Evolutionary conservation across 495 filamentous ascomycete species (phyloP), one percentile per base, ranked within the genome.

Genomic region (Daldinia bambusicola): DNA sequence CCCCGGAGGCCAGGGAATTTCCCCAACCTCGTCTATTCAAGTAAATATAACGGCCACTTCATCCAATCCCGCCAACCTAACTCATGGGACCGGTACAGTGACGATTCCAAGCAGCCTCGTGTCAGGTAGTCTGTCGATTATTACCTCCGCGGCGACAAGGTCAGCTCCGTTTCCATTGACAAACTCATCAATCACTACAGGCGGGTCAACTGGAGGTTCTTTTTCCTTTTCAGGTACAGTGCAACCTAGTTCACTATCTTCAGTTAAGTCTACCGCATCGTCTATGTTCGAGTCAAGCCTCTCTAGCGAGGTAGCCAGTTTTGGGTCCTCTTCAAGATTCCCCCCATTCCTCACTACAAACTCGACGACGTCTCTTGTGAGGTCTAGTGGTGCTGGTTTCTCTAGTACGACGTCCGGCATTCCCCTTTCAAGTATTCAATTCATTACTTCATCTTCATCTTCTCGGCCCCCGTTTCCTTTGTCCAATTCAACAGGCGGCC

Each of bases 111-210:
- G 45, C 30, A 45, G 43, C 52, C 14, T n/a, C n/a, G 13, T 57
- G 4, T 34, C 50, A 7, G 14, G 57, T 48, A 53, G 50, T 31
- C 30, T 64, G 4, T 56, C 61, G 13, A 20, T 32, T 20, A 53
- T 52, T n/a, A 32, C 36, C 30, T 63, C 59, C n/a, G 13, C 38
- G 13, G 18, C 16, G 7, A 52, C 69, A 4, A 34, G 52, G 30
- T 57, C 72, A 48, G 57, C 66, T 58, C 56, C 69, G 9, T 72
- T 52, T 56, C 61, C 67, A 13, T 55, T 76, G 14, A 66, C 67
- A 1, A 79, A 77, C 30, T 75, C 75, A 18, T 70, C 72, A 7
- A n/a, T 40, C 9, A 63, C 63, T 34, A 14, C 18, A 10, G 20
- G 59, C 6, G 40, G 53, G 14, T 48, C 56, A n/a, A 69, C 70